Evolutionary conservation across 805 yeast genomes (phyloP).

Genomic region (Monosporozyma solicola): DNA sequence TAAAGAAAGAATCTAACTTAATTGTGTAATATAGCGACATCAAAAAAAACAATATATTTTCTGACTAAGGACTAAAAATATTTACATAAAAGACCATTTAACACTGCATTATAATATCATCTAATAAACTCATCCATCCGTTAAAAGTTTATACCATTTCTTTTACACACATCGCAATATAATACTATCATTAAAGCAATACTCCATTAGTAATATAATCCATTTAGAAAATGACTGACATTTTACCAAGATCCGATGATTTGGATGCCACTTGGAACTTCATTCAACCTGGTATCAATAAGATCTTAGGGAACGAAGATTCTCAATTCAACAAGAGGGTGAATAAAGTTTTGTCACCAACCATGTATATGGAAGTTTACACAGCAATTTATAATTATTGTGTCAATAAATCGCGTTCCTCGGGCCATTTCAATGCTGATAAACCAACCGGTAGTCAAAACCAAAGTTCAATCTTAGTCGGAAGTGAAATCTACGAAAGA

Average conservation of each 20-base stretch:
- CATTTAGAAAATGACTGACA: constrained; percentile 19
- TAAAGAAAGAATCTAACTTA: background rate
- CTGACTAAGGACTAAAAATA: background rate
- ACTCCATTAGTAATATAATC: background rate
- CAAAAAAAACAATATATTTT: background rate
- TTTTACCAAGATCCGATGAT: constrained; percentile 49
- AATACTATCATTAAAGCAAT: background rate
- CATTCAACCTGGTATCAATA: constrained; percentile 67
- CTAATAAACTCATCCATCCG: background rate
- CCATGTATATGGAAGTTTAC: constrained; percentile 82
- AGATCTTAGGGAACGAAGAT: constrained; percentile 55
- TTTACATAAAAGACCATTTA: background rate
- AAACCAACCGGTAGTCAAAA: constrained; percentile 18
- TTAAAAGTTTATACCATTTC: background rate
- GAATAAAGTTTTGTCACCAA: constrained; percentile 53
- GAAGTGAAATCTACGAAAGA: constrained; percentile 78
- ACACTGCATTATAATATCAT: background rate
- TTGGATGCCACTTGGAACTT: constrained; percentile 65
- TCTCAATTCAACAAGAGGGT: constrained; percentile 31
- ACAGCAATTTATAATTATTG: constrained; percentile 91
- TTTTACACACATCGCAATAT: background rate
- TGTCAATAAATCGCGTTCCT: constrained; percentile 59
- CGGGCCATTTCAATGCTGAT: constrained; percentile 34
- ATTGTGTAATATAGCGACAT: background rate
- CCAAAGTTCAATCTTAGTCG: constrained; percentile 50